Evolutionary conservation across 306 rosid genomes (phyloP).

Genomic region (Boehmeria nivea): DNA sequence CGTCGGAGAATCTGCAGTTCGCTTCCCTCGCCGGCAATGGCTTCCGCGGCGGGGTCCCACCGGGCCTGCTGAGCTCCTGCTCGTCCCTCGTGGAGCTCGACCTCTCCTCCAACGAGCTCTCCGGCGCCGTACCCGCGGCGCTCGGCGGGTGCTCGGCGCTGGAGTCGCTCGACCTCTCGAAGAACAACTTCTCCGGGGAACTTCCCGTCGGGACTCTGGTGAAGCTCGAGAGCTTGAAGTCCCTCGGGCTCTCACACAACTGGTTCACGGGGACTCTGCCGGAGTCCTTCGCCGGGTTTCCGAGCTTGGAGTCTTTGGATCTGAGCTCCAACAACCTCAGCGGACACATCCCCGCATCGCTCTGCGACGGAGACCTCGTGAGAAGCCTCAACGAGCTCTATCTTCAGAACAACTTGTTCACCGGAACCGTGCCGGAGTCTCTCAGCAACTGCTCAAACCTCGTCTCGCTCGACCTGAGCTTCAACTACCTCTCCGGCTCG

Average conservation of each 20-base stretch:
- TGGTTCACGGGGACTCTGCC: constrained; percentile 44
- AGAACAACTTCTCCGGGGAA: constrained; percentile 47
- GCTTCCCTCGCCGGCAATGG: constrained; percentile 44
- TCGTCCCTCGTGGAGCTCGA: constrained; percentile 42
- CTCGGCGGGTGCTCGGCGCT: constrained; percentile 45
- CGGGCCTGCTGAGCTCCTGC: constrained; percentile 36
- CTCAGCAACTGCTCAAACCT: constrained; percentile 80
- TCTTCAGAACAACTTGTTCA: constrained; percentile 66
- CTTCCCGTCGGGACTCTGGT: constrained; percentile 41
- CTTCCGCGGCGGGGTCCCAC: constrained; percentile 53
- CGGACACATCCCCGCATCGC: constrained; percentile 45
- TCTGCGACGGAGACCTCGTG: constrained; percentile 38
- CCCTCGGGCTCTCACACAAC: constrained; percentile 42
- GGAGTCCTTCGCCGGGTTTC: constrained; percentile 39
- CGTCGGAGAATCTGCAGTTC: constrained; percentile 37
- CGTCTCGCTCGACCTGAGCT: constrained; percentile 75
- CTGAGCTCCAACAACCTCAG: constrained; percentile 68
- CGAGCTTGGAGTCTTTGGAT: constrained; percentile 60
- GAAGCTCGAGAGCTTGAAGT: constrained; percentile 43
- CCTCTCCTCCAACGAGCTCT: constrained; percentile 49
- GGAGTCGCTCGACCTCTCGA: constrained; percentile 45
- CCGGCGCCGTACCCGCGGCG: constrained; percentile 44
- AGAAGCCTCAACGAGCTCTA: constrained; percentile 52
- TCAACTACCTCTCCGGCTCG: constrained; percentile 65
- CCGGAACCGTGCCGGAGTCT: constrained; percentile 57